Evolutionary conservation across 495 filamentous ascomycete species (phyloP), one percentile per base, ranked within the genome.

Genomic region (Trichoderma reesei): DNA sequence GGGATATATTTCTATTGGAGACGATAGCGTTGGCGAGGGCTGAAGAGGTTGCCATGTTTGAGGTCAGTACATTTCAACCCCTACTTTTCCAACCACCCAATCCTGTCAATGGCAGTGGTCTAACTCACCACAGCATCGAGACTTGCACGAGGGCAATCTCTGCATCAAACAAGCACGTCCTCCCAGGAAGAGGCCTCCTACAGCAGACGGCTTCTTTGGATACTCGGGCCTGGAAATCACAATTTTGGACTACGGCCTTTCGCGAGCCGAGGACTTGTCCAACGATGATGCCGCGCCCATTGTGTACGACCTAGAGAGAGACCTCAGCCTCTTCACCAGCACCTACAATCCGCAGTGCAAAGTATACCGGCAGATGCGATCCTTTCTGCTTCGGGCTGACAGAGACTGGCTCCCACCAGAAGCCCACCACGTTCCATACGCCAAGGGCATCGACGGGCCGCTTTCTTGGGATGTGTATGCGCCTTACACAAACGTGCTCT

Each of bases 191-290:
- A 68, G 67, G 38, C 8, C 11, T 11, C 59, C 75, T 54, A 67
- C 77, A 70, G 73, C 63, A 68, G 74, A 54, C 69, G 68, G 75
- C 59, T 82, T 82, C 36, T 86, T 92, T 65, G 87, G 87, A 1
- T 80, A 81, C 64, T 90, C 89, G 6, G 81, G 80, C 5, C 75
- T 95, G 0, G 85, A 91, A 59, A 85, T 90, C 8, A 96, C 91
- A 0, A 83, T 96, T 36, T 90, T 96, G 65, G 92, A 96, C 73
- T 96, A 96, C 71, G 92, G 91, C 1, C 83, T 96, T 42, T 95
- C 90, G 0, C 85, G 92, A 18, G 88, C 83, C 33, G 72, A 74
- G 4, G 60, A 71, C 59, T 69, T 70, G 26, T 65, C 63, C 16
- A 41, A 18, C 18, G 20, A 39, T 31, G 37, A 51, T 37, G 6